Evolutionary conservation across 345 rosid species (phyloP).

Genomic region (Anastatica hierochuntica): DNA sequence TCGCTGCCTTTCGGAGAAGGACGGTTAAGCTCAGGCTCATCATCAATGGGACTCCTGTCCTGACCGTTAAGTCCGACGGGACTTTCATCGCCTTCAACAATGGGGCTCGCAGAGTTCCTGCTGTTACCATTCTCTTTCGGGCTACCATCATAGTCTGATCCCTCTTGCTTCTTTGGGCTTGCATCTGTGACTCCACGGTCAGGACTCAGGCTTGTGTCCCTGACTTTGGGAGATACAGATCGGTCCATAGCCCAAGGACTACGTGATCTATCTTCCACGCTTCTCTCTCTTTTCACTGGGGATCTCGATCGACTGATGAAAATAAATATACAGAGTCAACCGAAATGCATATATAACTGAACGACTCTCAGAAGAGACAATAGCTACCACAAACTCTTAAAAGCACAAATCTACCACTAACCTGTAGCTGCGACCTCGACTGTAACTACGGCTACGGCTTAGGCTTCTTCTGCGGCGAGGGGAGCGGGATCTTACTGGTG

Average conservation of each 20-base stretch:
- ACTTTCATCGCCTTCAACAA: constrained; percentile 19
- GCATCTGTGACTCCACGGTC: constrained; percentile 31
- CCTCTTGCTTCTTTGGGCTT: constrained; percentile 30
- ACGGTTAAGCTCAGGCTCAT: constrained; percentile 22
- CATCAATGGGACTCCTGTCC: constrained; percentile 25
- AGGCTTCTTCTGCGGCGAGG: constrained; percentile 74
- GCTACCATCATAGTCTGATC: constrained; percentile 43
- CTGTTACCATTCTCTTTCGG: constrained; percentile 33
- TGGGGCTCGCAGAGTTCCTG: constrained; percentile 37
- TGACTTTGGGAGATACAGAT: not conserved
- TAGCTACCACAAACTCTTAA: no score
- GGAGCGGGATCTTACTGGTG: constrained; percentile 44
- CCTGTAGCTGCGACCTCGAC: constrained; percentile 84
- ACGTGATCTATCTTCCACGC: constrained; percentile 29
- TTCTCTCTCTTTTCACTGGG: constrained; percentile 55
- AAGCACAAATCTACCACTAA: constrained; percentile 4
- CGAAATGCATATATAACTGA: no score
- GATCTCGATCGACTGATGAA: constrained; percentile 58
- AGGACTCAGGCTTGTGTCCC: constrained; percentile 27
- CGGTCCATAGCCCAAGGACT: constrained; percentile 27
- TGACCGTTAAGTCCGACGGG: constrained; percentile 40
- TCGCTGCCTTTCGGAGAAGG: constrained; percentile 28
- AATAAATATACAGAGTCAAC: not conserved
- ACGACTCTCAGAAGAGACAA: no score
- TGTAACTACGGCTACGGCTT: constrained; percentile 59